Conservation (phyloP, 2,329 filamentous ascomycete species). For the Fusarium marasasianum region DNA sequence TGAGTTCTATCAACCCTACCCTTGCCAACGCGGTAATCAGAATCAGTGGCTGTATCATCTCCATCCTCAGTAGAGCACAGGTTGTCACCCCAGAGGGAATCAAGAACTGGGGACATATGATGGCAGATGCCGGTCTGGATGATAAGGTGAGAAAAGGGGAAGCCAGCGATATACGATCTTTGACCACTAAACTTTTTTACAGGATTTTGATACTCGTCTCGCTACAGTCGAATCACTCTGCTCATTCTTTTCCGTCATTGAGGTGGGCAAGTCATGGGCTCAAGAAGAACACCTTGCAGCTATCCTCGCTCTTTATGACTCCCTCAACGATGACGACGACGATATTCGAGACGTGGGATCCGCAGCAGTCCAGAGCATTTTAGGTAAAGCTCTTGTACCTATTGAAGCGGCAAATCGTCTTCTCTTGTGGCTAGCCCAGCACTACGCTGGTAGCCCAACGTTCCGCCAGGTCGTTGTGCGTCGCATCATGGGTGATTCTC, state of each 20-base stretch:
- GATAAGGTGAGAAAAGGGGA: conserved; percentile 54
- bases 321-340: conserved; percentile 90
- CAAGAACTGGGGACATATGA: conserved; percentile 59
- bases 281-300: conserved; percentile 59
- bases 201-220: conserved; percentile 73
- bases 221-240: conserved; percentile 66
- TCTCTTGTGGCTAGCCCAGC: conserved; percentile 52
- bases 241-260: conserved; percentile 55
- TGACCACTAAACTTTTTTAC: neutral
- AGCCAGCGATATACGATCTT: conserved; percentile 34
- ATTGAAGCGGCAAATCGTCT: conserved; percentile 59
- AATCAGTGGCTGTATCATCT: conserved; percentile 57
- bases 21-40: conserved; percentile 61
- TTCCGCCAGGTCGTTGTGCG: conserved; percentile 54
- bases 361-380: conserved; percentile 56
- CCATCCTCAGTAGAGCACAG: conserved; percentile 43
- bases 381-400: conserved; percentile 57
- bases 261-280: conserved; percentile 29
- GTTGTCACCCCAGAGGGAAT: conserved; percentile 33
- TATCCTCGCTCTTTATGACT: conserved; percentile 76
- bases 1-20: conserved; percentile 56
- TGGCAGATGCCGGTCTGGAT: conserved; percentile 58
- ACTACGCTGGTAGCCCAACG: conserved; percentile 46
- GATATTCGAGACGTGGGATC: conserved; percentile 79
- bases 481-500: conserved; percentile 51